Evolutionary conservation across 768 basidiomycete genomes (phyloP).

Genomic region (Phaffia australis): DNA sequence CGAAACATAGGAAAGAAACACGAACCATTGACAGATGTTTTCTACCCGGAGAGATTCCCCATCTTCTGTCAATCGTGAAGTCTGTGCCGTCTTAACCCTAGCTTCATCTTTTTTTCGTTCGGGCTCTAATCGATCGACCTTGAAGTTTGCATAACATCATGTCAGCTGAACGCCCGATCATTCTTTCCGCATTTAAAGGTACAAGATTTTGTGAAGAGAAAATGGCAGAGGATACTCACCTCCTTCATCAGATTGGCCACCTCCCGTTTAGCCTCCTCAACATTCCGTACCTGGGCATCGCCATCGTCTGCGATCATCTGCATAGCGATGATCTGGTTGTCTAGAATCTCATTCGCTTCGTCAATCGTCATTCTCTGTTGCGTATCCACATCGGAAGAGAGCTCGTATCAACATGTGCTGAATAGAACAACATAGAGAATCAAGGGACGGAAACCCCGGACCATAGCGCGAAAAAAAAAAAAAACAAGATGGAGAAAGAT

Average conservation of each 20-base stretch:
- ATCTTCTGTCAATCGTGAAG: not conserved
- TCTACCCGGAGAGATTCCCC: constrained; percentile 15
- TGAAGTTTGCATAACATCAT: not conserved
- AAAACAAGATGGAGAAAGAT: not conserved
- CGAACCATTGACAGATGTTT: constrained; percentile 43
- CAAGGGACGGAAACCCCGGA: not conserved
- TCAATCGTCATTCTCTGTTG: constrained; percentile 62
- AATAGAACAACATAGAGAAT: not conserved
- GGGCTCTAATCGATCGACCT: constrained; percentile 34
- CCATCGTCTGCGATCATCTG: constrained; percentile 60
- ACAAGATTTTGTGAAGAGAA: not conserved
- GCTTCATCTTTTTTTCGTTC: constrained; percentile 49
- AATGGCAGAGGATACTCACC: constrained; percentile 25
- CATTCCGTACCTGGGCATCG: constrained; percentile 36
- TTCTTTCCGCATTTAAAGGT: not conserved
- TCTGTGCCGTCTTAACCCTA: constrained; percentile 52
- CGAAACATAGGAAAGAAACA: constrained; percentile 2
- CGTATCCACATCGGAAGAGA: not conserved
- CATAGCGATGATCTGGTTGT: constrained; percentile 68
- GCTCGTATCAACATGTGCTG: not conserved
- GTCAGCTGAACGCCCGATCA: not conserved
- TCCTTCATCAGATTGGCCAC: constrained; percentile 38
- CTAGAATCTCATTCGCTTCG: constrained; percentile 61
- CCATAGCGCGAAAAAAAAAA: not conserved
- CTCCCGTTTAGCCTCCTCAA: constrained; percentile 46